These are phyloP conservation scores for Leccinum pellstonianum DNA, from an alignment of 768 basidiomycete species.

Conservation along the genomic window DNA sequence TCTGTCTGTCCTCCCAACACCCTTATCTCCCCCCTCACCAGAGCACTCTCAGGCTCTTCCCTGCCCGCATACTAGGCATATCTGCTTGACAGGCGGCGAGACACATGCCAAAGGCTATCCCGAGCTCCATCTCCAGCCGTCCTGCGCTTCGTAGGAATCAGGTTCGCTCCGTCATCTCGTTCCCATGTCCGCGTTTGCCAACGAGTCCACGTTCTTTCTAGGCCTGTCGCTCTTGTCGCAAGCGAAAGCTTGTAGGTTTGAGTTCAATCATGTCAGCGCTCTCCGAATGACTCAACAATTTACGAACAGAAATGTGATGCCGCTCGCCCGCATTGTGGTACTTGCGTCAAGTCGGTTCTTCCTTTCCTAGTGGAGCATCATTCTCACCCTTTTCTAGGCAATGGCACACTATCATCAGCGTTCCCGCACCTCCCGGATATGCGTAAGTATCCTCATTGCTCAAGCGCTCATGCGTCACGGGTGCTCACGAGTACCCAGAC, in stretches of 20 bases:
- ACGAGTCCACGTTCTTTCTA: slow-evolving; percentile 26
- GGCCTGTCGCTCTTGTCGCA: slow-evolving; percentile 83
- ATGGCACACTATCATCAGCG: slow-evolving; percentile 79
- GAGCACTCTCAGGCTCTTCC: background rate
- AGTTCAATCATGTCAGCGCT: background rate
- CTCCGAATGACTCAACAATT: slow-evolving; percentile 7
- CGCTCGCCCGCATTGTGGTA: slow-evolving; percentile 79
- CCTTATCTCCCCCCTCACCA: background rate
- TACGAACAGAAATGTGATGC: slow-evolving; percentile 79
- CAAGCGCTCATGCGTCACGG: background rate
- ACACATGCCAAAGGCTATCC: slow-evolving; percentile 66
- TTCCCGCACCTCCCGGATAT: slow-evolving; percentile 83
- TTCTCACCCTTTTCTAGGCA: slow-evolving; percentile 46
- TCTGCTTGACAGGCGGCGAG: slow-evolving; percentile 2
- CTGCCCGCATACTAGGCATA: background rate
- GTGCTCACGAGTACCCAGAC: slow-evolving; percentile 42
- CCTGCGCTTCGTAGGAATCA: slow-evolving; percentile 79
- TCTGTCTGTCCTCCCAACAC: background rate
- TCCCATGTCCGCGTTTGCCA: slow-evolving; percentile 6
- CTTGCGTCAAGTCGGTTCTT: slow-evolving; percentile 73
- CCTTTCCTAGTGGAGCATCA: background rate
- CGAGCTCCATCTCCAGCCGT: slow-evolving; percentile 40
- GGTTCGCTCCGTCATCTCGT: slow-evolving; percentile 37
- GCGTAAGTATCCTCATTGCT: slow-evolving; percentile 49
- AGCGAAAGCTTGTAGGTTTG: slow-evolving; percentile 71